These are phyloP conservation scores for Populus nigra DNA, from an alignment of 345 rosid genomes.

Conservation along the genomic window DNA sequence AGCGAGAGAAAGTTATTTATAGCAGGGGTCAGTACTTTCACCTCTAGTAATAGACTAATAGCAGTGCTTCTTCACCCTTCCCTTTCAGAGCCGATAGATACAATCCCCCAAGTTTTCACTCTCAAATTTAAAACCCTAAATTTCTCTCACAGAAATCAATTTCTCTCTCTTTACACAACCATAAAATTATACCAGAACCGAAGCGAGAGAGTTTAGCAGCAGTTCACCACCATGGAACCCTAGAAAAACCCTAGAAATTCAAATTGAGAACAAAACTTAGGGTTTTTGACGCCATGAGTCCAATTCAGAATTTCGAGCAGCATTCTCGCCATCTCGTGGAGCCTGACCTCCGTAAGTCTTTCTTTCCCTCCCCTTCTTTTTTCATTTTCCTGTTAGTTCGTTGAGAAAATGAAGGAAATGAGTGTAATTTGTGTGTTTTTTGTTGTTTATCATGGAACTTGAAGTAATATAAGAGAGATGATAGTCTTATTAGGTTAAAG, in stretches of 20 bases:
- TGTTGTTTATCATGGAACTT: neutral
- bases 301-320: slow-evolving; percentile 93
- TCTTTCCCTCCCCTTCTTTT: neutral
- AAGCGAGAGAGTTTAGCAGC: neutral
- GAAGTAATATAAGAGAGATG: neutral
- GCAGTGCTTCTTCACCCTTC: too few relatives aligned
- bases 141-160: too few relatives aligned
- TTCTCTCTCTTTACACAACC: neutral
- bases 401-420: neutral
- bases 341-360: slow-evolving; percentile 61
- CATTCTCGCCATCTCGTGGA: slow-evolving; percentile 83
- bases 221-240: neutral
- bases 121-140: neutral
- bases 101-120: neutral
- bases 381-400: slow-evolving; percentile 10
- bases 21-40: too few relatives aligned
- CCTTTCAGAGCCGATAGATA: too few relatives aligned
- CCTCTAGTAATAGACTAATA: too few relatives aligned
- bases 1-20: too few relatives aligned
- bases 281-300: slow-evolving; percentile 60
- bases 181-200: neutral
- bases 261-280: neutral
- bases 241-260: neutral
- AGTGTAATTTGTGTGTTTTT: neutral
- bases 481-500: neutral